Base-by-base conservation (phyloP, 1,284 basidiomycete species). In the Naganishia liquefaciens region DNA sequence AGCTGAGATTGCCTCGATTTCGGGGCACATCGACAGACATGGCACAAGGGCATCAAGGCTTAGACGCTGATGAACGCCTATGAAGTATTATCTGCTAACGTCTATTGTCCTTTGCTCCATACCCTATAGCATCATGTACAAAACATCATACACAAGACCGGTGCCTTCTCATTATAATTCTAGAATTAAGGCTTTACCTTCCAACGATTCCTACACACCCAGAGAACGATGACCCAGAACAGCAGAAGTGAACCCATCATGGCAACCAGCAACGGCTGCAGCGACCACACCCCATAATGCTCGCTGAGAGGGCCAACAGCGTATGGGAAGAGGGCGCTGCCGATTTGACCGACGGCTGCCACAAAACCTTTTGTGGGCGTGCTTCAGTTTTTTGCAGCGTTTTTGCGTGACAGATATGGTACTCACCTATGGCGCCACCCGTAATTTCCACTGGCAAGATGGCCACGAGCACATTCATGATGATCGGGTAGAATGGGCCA, bases 401-500 rank as follows among this genome's bases (percentile, higher is more conserved):
- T 55, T 2, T 21, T 55, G 13, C 63, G 33, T 13, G 5, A 47
- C 11, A 13, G 6, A 4, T 15, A 27, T 15, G 9, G 28, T 10
- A 51, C 49, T 27, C 30, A 28, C 51, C 51, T 27, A 67, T 64
- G 9, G 66, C 66, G 1, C 66, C 66, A 9, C 63, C 66, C 21
- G 58, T 47, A 10, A 68, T 28, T 1, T 65, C 51, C n/a, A 46
- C 21, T 27, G 63, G 57, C 15, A 68, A 21, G 11, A 60, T 53
- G 0, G 55, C 57, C 6, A 61, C 62, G 6, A 53, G 40, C 15
- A 61, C 66, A 39, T 68, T 64, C 63, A 68, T 68, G 52, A 68
- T 65, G 46, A 68, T 60, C 5, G 62, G 62, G 37, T 68, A 66
- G 39, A 68, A 55, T 13, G 66, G 66, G 2, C 66, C 66, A 10